Percentiles rank a stretch among this genome's conserved stretches.
Conservation (phyloP, 2,329 filamentous ascomycete species). For the Cladophialophora immunda region DNA sequence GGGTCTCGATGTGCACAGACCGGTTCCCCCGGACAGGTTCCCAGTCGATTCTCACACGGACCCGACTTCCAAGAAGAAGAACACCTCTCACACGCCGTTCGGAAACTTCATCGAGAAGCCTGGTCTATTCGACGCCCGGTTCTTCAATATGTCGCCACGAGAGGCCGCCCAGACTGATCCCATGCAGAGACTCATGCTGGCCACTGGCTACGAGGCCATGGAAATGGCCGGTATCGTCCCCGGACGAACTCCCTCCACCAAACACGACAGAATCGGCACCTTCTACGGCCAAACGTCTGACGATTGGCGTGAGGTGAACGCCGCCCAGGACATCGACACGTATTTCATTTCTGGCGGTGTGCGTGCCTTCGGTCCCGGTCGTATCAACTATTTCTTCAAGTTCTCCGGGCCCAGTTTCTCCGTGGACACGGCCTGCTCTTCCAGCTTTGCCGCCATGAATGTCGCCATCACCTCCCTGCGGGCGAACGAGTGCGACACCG, state of each 20-base stretch:
- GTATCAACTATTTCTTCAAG: slow-evolving; percentile 80
- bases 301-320: slow-evolving; percentile 80
- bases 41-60: slow-evolving; percentile 76
- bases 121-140: slow-evolving; percentile 79
- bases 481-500: slow-evolving; percentile 80
- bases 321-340: slow-evolving; percentile 74
- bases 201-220: slow-evolving; percentile 81
- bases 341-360: slow-evolving; percentile 72
- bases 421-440: slow-evolving; percentile 81
- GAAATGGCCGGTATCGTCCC: slow-evolving; percentile 82
- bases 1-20: slow-evolving; percentile 74
- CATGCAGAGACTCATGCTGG: slow-evolving; percentile 78
- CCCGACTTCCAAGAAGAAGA: slow-evolving; percentile 74
- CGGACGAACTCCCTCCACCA: slow-evolving; percentile 74
- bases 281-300: slow-evolving; percentile 80
- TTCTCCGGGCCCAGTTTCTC: slow-evolving; percentile 77
- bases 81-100: slow-evolving; percentile 79
- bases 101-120: slow-evolving; percentile 80
- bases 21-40: slow-evolving; percentile 73
- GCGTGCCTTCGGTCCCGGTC: slow-evolving; percentile 67
- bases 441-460: slow-evolving; percentile 75
- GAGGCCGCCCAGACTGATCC: slow-evolving; percentile 83
- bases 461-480: slow-evolving; percentile 76
- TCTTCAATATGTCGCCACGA: slow-evolving; percentile 87
- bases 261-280: slow-evolving; percentile 71